Conservation (phyloP, 495 filamentous ascomycete genomes). For the Acidomyces sp. region DNA sequence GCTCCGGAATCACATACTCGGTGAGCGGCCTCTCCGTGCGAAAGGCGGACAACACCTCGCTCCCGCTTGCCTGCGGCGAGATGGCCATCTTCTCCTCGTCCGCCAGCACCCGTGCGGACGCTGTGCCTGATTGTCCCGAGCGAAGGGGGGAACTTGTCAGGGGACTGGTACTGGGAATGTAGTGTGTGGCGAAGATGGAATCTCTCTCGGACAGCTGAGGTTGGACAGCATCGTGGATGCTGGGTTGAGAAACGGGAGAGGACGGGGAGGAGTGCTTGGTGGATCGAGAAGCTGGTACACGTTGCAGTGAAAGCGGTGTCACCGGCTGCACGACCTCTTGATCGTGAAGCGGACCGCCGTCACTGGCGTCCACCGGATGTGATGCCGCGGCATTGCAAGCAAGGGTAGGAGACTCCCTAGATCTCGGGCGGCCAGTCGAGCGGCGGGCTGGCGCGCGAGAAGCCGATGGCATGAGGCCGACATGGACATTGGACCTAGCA, state of each 20-base stretch:
- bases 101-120: not conserved
- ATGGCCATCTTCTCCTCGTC: constrained; percentile 10
- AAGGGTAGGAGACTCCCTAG: constrained; percentile 4
- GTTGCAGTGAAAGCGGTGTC: not conserved
- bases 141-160: constrained; percentile 30
- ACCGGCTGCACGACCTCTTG: not conserved
- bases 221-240: constrained; percentile 12
- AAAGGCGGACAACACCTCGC: not conserved
- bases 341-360: not conserved
- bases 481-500: too few relatives aligned
- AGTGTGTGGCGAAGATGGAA: constrained; percentile 52
- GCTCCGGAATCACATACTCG: too few relatives aligned
- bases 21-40: not conserved
- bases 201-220: constrained; percentile 50
- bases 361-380: not conserved
- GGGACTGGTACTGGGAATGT: constrained; percentile 41
- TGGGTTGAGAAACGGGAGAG: not conserved
- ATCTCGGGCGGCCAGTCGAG: constrained; percentile 1
- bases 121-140: constrained; percentile 5
- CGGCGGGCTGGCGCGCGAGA: constrained; percentile 3
- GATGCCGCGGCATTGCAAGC: constrained; percentile 11
- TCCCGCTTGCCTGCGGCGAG: not conserved
- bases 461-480: constrained; percentile 14
- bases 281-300: not conserved
- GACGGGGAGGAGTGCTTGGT: not conserved